Percentiles rank a stretch among this genome's conserved stretches.
Conservation (phyloP, 1,284 basidiomycete genomes). For the Cystobasidiaceae sp. region DNA sequence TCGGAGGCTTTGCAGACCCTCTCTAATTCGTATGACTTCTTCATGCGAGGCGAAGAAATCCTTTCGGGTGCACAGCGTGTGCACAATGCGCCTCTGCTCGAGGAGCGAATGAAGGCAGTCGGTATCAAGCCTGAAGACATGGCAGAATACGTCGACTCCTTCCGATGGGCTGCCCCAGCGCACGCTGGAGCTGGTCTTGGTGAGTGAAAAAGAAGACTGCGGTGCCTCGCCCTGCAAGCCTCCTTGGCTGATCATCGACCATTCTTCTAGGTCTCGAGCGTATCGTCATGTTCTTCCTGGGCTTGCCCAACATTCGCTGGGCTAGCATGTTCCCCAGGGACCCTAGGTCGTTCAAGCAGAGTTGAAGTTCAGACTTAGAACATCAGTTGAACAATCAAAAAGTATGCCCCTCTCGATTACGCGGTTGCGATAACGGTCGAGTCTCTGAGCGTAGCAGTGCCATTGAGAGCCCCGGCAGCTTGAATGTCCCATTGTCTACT, state of each 20-base stretch:
- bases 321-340: constrained; percentile 83
- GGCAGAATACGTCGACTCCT: constrained; percentile 80
- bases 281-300: constrained; percentile 69
- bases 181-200: constrained; percentile 58
- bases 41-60: constrained; percentile 99
- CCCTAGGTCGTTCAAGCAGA: constrained; percentile 44
- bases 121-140: constrained; percentile 55
- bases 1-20: constrained; percentile 55
- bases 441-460: too few relatives aligned
- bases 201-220: constrained; percentile 40
- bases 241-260: too few relatives aligned
- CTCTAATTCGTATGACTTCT: constrained; percentile 99
- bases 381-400: too few relatives aligned
- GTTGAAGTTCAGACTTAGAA: too few relatives aligned
- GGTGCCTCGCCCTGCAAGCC: too few relatives aligned
- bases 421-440: too few relatives aligned
- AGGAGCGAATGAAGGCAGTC: constrained; percentile 42
- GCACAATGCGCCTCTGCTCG: constrained; percentile 79
- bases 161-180: constrained; percentile 87
- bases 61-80: constrained; percentile 85
- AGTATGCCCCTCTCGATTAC: too few relatives aligned
- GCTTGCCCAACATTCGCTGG: constrained; percentile 89
- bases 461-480: too few relatives aligned
- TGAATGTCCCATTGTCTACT: too few relatives aligned
- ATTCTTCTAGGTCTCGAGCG: constrained; percentile 68